These are phyloP conservation scores for Rubia balearica DNA, from an alignment of 305 asterid genomes.

Conservation along the genomic window DNA sequence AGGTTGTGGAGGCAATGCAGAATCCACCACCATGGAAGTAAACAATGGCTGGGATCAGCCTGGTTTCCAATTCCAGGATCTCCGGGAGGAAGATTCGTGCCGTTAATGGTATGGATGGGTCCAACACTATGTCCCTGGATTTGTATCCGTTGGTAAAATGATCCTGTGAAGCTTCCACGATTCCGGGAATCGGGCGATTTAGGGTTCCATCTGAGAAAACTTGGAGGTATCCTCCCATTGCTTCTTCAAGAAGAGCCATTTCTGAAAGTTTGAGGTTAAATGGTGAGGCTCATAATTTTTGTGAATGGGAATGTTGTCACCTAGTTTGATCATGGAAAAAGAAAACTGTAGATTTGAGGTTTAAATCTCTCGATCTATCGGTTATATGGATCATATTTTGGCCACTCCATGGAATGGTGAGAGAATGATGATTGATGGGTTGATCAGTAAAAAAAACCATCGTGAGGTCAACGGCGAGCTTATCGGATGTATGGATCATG, in stretches of 20 bases:
- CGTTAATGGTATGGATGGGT: slow-evolving; percentile 39
- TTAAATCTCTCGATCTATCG: background rate
- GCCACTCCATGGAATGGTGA: background rate
- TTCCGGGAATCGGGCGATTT: slow-evolving; percentile 35
- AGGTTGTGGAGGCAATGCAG: slow-evolving; percentile 72
- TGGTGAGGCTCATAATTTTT: background rate
- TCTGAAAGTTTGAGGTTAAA: background rate
- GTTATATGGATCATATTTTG: background rate
- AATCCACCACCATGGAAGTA: slow-evolving; percentile 92
- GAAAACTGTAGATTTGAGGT: background rate
- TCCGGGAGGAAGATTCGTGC: slow-evolving; percentile 57
- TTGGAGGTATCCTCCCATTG: slow-evolving; percentile 44
- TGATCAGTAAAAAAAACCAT: too few relatives aligned
- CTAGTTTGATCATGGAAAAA: slow-evolving; percentile 15
- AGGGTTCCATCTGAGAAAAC: slow-evolving; percentile 54
- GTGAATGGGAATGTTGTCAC: background rate
- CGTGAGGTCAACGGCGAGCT: too few relatives aligned
- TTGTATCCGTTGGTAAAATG: slow-evolving; percentile 22
- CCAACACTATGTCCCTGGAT: slow-evolving; percentile 50
- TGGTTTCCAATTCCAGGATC: slow-evolving; percentile 9
- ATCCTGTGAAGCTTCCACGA: slow-evolving; percentile 24
- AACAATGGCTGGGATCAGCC: slow-evolving; percentile 40
- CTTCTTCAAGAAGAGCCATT: slow-evolving; percentile 52
- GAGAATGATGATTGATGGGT: too few relatives aligned
- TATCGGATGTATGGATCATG: too few relatives aligned